phyloP scores from a whole-genome alignment of 768 basidiomycete species.

The Dacryopinax primogenitus region DNA sequence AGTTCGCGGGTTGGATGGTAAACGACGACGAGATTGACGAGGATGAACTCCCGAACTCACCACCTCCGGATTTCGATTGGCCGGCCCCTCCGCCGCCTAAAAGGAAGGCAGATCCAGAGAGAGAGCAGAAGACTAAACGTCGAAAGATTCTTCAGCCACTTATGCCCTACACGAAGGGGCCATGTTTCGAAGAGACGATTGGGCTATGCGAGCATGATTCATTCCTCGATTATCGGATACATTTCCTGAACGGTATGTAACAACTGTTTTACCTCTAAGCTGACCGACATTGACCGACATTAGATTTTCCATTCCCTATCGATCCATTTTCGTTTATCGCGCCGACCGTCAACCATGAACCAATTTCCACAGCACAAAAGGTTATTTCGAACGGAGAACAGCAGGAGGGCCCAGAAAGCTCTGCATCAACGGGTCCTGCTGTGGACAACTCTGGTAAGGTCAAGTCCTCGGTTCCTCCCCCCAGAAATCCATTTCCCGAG shows the following conservation, averaged over 20 bases:
- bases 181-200: constrained; percentile 60
- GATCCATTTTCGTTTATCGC: constrained; percentile 70
- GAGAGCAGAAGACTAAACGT: constrained; percentile 49
- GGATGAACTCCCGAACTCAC: constrained; percentile 23
- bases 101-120: constrained; percentile 47
- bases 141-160: constrained; percentile 61
- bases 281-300: constrained; percentile 6
- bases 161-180: constrained; percentile 69
- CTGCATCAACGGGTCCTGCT: constrained; percentile 5
- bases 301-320: constrained; percentile 60
- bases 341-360: constrained; percentile 30
- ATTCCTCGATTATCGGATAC: constrained; percentile 62
- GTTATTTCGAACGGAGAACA: constrained; percentile 21
- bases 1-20: constrained; percentile 66
- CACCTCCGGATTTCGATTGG: constrained; percentile 22
- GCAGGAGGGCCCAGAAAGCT: constrained; percentile 21
- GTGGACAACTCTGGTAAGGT: constrained; percentile 13
- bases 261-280: not conserved
- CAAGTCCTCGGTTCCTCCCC: constrained; percentile 26
- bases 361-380: constrained; percentile 17
- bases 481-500: constrained; percentile 44
- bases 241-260: constrained; percentile 66
- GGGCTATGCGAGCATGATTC: constrained; percentile 56
- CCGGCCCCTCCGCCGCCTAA: constrained; percentile 33
- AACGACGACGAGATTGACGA: constrained; percentile 52